A percentile compares a stretch with the other conserved stretches of the same genome.
These are phyloP conservation scores for Amyloporia xantha DNA, from an alignment of 768 basidiomycete genomes.

Conservation along the genomic window DNA sequence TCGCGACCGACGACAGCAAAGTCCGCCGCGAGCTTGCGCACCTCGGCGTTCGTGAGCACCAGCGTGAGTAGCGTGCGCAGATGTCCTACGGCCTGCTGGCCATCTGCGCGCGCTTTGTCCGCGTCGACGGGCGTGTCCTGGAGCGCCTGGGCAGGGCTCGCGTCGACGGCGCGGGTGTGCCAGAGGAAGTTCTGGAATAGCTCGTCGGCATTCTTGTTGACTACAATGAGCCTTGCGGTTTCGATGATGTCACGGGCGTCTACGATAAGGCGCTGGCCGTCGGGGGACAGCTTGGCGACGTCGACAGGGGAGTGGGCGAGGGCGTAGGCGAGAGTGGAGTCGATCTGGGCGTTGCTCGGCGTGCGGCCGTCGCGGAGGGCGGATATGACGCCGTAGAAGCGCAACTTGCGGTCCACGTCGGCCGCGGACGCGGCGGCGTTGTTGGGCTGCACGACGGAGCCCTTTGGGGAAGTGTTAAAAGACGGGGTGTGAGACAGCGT, in stretches of 20 bases:
- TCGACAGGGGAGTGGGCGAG: slow-evolving; percentile 53
- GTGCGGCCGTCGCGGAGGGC: slow-evolving; percentile 76
- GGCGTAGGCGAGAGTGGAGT: slow-evolving; percentile 63
- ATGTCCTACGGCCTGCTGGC: slow-evolving; percentile 62
- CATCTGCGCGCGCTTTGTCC: slow-evolving; percentile 28
- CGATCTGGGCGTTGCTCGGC: slow-evolving; percentile 78
- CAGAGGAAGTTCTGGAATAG: slow-evolving; percentile 88
- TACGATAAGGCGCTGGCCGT: slow-evolving; percentile 69
- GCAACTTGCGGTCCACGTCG: slow-evolving; percentile 81
- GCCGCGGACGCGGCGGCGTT: slow-evolving; percentile 54
- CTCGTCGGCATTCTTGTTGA: slow-evolving; percentile 85
- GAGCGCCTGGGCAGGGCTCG: slow-evolving; percentile 36
- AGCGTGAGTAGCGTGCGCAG: slow-evolving; percentile 83
- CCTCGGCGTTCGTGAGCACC: slow-evolving; percentile 88
- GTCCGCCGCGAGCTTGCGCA: slow-evolving; percentile 81
- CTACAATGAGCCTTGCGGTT: slow-evolving; percentile 64
- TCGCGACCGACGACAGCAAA: slow-evolving; percentile 76
- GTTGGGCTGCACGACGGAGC: slow-evolving; percentile 61
- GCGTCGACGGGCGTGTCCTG: slow-evolving; percentile 44
- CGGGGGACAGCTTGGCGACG: slow-evolving; percentile 58
- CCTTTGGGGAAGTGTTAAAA: slow-evolving; percentile 19
- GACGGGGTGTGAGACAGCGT: background rate
- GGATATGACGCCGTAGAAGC: slow-evolving; percentile 73
- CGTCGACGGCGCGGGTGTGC: slow-evolving; percentile 56
- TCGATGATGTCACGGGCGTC: slow-evolving; percentile 78